These are phyloP conservation scores for Blakeslea trispora DNA, from an alignment of 371 early-diverging fungal genomes.

Conservation along the genomic window DNA sequence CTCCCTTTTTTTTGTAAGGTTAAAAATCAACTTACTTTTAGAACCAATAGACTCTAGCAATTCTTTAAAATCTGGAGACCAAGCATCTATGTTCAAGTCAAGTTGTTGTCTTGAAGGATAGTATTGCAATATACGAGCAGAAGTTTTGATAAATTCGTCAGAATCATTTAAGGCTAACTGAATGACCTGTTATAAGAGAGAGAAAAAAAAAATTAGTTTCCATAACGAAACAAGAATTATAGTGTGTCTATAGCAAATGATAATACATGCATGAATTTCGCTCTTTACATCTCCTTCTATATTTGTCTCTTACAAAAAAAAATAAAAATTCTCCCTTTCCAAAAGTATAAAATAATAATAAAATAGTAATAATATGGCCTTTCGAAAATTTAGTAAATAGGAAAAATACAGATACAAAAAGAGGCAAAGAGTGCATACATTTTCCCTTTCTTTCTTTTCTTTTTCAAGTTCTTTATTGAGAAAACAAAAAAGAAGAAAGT, in stretches of 20 bases:
- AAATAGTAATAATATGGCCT: background rate
- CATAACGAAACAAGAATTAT: background rate
- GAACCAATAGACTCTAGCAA: constrained; percentile 15
- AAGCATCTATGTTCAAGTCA: constrained; percentile 22
- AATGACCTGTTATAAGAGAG: constrained; percentile 14
- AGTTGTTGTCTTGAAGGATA: constrained; percentile 16
- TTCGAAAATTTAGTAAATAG: no score
- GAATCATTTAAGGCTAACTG: constrained; percentile 24
- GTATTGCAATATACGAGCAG: constrained; percentile 19
- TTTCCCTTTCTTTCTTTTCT: background rate
- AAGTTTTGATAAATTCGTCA: constrained; percentile 24
- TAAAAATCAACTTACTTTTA: constrained; percentile 14
- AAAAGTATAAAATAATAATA: no score
- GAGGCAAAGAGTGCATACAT: background rate
- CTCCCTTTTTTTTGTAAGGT: background rate
- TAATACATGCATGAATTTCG: background rate
- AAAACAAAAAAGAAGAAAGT: background rate
- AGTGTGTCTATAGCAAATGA: background rate
- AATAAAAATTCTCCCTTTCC: no score
- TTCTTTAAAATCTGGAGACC: constrained; percentile 12
- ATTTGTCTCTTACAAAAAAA: no score
- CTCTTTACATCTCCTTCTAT: no score
- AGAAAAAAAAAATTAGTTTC: background rate
- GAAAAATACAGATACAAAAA: no score
- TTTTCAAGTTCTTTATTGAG: background rate